Conservation (phyloP, 139 green algal species). For the Volvox reticuliferus region DNA sequence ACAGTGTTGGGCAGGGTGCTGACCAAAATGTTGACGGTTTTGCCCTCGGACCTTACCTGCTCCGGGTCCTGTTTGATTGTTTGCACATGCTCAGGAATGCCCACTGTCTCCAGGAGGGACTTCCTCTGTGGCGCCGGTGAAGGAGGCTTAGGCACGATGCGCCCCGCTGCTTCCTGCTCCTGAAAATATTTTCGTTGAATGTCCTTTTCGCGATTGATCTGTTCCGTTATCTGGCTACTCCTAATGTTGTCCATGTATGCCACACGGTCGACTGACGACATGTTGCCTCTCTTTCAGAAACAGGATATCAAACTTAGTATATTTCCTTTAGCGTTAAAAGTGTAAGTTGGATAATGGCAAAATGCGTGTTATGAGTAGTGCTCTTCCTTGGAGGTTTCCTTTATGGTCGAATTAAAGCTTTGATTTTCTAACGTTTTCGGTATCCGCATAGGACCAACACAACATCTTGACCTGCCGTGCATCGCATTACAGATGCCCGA, state of each 20-base stretch:
- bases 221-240: slow-evolving; percentile 20
- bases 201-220: slow-evolving; percentile 22
- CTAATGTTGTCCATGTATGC: slow-evolving; percentile 30
- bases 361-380: too few species aligned
- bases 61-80: slow-evolving; percentile 55
- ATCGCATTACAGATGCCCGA: too few species aligned
- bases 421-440: too few species aligned
- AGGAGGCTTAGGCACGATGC: slow-evolving; percentile 42
- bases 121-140: background rate
- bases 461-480: too few species aligned
- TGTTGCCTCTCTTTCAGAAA: background rate
- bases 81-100: slow-evolving; percentile 52
- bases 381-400: too few species aligned
- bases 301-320: background rate
- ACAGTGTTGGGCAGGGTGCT: too few species aligned
- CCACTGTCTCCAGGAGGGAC: slow-evolving; percentile 54
- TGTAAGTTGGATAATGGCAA: too few species aligned
- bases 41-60: background rate
- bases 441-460: too few species aligned
- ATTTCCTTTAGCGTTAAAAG: background rate
- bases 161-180: slow-evolving; percentile 56
- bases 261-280: slow-evolving; percentile 34
- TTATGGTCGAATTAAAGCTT: too few species aligned
- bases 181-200: slow-evolving; percentile 49
- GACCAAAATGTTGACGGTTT: too few species aligned